Evolutionary conservation across 495 filamentous ascomycete species (phyloP), one percentile per base, ranked within the genome.

Genomic region (Xylaria scruposa): DNA sequence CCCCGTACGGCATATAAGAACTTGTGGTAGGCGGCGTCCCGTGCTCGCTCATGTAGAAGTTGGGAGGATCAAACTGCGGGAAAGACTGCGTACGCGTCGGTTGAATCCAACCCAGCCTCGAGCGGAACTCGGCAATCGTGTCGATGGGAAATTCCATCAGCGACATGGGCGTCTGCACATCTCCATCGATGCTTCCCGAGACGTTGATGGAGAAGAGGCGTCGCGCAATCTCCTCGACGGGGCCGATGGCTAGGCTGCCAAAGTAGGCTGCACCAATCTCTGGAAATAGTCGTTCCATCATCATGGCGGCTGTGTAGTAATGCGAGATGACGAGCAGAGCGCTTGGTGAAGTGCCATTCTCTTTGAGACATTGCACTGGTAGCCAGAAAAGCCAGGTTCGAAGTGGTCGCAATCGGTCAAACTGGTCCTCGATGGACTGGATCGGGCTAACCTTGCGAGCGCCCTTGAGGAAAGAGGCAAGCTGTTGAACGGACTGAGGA

Each of bases 361-460:
- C 84, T 74, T 90, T 86, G 46, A 93, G 83, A 71, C 88, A 88
- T 73, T 85, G 84, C 66, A 93, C 89, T 4, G 97, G 97, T 58
- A 97, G 87, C 93, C 94, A 99, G 83, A 98, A 97, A 26, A 98
- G 88, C 95, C 97, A 98, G 69, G 91, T 89, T 54, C 95, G 91
- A 21, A 99, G 87, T 8, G 92, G 88, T 71, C 95, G 93, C 33
- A 98, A 88, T 72, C 94, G 90, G 77, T 94, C 90, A 79, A 98
- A 98, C 74, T 95, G 91, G 69, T 96, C 90, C 75, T 92, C 90
- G 21, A 93, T 85, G 9, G 91, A 89, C 72, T 91, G 89, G 3
- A 88, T 90, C 1, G 93, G 90, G 72, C 90, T 89, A 68, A 94
- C 89, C 59, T 90, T 87, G 78, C 91, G 90, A 67, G 97, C 89